Evolutionary conservation across 305 asterid genomes (phyloP).

Genomic region (Coffea humblotiana): DNA sequence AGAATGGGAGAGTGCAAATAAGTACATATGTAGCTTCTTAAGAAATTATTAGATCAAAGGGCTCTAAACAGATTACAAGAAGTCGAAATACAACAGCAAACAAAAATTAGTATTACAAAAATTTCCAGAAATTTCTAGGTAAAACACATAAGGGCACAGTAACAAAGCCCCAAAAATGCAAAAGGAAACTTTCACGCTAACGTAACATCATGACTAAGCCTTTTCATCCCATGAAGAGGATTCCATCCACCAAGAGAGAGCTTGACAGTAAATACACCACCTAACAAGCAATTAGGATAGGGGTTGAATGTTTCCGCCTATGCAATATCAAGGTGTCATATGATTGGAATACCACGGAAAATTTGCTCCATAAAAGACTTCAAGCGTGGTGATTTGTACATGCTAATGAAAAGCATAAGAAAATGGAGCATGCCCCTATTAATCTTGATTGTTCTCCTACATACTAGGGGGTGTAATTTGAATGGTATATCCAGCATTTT

Average conservation of each 20-base stretch:
- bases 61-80: slow-evolving; percentile 1
- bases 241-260: slow-evolving; percentile 19
- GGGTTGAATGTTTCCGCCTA: slow-evolving; percentile 23
- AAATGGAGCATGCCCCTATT: slow-evolving; percentile 21
- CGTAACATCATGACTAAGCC: slow-evolving; percentile 19
- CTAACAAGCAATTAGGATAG: slow-evolving; percentile 23
- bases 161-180: slow-evolving; percentile 13
- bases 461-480: slow-evolving; percentile 14
- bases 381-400: slow-evolving; percentile 10
- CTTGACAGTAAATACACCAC: slow-evolving; percentile 17
- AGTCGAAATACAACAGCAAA: neutral
- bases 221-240: slow-evolving; percentile 22
- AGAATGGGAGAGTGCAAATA: neutral
- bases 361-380: slow-evolving; percentile 16
- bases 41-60: neutral
- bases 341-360: slow-evolving; percentile 19
- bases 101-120: slow-evolving; percentile 5
- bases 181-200: slow-evolving; percentile 21
- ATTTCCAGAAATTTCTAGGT: neutral
- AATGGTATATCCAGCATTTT: slow-evolving; percentile 4
- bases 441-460: slow-evolving; percentile 29
- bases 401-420: slow-evolving; percentile 17
- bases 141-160: neutral
- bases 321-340: slow-evolving; percentile 19
- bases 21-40: neutral